Evolutionary conservation across 208 protist genomes (phyloP).

Genomic region (Polymyxa betae): DNA sequence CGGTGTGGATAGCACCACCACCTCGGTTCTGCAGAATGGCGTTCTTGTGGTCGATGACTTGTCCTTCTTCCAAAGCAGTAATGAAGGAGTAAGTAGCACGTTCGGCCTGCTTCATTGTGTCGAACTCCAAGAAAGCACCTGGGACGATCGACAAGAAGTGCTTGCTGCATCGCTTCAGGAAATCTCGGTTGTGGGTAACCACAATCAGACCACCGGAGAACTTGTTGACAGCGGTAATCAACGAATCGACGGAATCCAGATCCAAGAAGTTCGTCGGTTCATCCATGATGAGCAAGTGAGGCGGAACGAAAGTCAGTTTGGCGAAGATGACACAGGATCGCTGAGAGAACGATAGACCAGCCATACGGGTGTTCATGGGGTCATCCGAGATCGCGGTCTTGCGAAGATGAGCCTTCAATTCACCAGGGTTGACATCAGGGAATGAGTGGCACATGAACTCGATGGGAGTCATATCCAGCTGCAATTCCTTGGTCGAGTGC

Average conservation of each 20-base stretch:
- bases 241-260: slow-evolving; percentile 56
- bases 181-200: slow-evolving; percentile 54
- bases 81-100: slow-evolving; percentile 59
- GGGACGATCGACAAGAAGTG: slow-evolving; percentile 57
- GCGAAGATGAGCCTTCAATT: slow-evolving; percentile 42
- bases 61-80: slow-evolving; percentile 41
- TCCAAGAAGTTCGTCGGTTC: slow-evolving; percentile 63
- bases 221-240: slow-evolving; percentile 55
- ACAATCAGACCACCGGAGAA: slow-evolving; percentile 51
- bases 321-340: slow-evolving; percentile 53
- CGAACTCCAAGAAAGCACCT: slow-evolving; percentile 51
- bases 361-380: slow-evolving; percentile 33
- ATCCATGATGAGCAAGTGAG: slow-evolving; percentile 60
- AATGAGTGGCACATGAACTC: slow-evolving; percentile 54
- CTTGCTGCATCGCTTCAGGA: slow-evolving; percentile 55
- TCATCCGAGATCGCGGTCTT: slow-evolving; percentile 47
- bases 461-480: slow-evolving; percentile 54
- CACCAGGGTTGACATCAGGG: slow-evolving; percentile 12
- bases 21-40: slow-evolving; percentile 51
- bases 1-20: slow-evolving; percentile 48
- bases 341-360: slow-evolving; percentile 33
- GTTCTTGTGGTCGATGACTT: slow-evolving; percentile 44
- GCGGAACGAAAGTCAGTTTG: slow-evolving; percentile 54
- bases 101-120: slow-evolving; percentile 39
- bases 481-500: slow-evolving; percentile 52